Evolutionary conservation across 2,329 filamentous ascomycete genomes (phyloP), one percentile per base, ranked within the genome.

Genomic region (Pyrenochaeta sp.): DNA sequence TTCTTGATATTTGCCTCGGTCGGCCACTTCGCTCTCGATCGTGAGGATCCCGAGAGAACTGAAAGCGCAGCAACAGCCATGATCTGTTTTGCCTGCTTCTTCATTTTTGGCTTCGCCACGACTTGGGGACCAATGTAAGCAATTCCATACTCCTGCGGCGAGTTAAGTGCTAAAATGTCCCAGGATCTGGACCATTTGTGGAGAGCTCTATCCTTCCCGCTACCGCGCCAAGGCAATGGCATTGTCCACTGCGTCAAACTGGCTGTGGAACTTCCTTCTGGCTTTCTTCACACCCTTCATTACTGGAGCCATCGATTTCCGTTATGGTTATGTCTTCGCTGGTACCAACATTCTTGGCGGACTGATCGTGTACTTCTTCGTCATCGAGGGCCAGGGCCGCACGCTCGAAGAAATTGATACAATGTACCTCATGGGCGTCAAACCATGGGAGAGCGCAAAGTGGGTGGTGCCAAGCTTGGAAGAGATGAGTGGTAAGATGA

Each of bases 211-310:
- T 71, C 87, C 83, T 0, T 84, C 83, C 23, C 79, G 85, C 17
- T 78, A 79, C 64, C 71, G 77, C 11, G 77, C 76, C 4, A 76
- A 71, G 30, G 72, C 73, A 53, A 79, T 79, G 76, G 77, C 73
- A 7, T 61, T 79, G 4, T 73, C 73, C 7, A 79, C 77, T 1
- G 74, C 77, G 1, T 70, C 67, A 17, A 79, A 79, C 66, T 79
- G 77, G 77, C 58, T 74, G 3, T 77, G 66, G 65, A 77, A 77
- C 55, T 77, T 76, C 58, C 56, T 77, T 11, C 56, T 75, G 27
- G 74, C 85, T 0, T 92, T 92, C 79, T 91, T 92, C 78, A 91
- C 90, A 0, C 88, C 90, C 0, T 92, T 91, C 73, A 92, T 93
- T 68, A 89, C 87, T 0, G 77, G 79, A 0, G 83, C 83, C 1